A percentile compares a stretch with the other conserved stretches of the same genome.
Conservation (phyloP, 2,329 filamentous ascomycete genomes). For the Ophiostoma populinum region DNA sequence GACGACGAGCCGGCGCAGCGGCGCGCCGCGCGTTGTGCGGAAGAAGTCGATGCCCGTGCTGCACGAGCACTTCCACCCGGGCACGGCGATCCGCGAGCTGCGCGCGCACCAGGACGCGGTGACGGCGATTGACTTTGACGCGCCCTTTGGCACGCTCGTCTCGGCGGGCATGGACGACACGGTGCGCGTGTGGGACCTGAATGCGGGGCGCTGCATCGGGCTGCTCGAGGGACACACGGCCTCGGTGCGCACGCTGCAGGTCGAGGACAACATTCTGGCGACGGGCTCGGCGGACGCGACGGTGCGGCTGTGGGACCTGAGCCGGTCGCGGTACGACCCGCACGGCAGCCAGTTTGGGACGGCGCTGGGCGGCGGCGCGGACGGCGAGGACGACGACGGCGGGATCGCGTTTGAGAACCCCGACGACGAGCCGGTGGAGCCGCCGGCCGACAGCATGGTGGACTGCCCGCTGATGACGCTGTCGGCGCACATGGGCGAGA, state of each 20-base stretch:
- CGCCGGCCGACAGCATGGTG: conserved; percentile 63
- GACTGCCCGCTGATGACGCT: conserved; percentile 83
- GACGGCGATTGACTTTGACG: conserved; percentile 86
- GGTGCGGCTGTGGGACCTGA: conserved; percentile 88
- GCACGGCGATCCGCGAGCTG: conserved; percentile 73
- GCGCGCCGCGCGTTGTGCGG: conserved; percentile 30
- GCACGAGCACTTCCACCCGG: conserved; percentile 87
- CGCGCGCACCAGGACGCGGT: conserved; percentile 77
- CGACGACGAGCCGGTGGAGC: conserved; percentile 49
- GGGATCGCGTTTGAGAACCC: conserved; percentile 57
- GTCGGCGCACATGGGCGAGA: conserved; percentile 79
- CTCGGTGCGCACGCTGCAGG: conserved; percentile 79
- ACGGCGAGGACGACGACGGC: conserved; percentile 37
- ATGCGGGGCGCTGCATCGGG: conserved; percentile 81
- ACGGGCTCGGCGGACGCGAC: conserved; percentile 92
- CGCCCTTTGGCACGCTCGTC: conserved; percentile 91
- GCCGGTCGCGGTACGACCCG: conserved; percentile 69
- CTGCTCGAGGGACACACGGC: conserved; percentile 85
- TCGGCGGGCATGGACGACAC: conserved; percentile 86
- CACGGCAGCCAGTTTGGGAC: conserved; percentile 40
- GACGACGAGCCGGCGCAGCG: conserved; percentile 14
- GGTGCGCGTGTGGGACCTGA: conserved; percentile 90
- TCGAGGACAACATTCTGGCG: conserved; percentile 88
- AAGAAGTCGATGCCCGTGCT: conserved; percentile 84
- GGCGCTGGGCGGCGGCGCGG: conserved; percentile 38